Conservation (phyloP, 495 filamentous ascomycete genomes). For the Hypoxylon subgilvum region DNA sequence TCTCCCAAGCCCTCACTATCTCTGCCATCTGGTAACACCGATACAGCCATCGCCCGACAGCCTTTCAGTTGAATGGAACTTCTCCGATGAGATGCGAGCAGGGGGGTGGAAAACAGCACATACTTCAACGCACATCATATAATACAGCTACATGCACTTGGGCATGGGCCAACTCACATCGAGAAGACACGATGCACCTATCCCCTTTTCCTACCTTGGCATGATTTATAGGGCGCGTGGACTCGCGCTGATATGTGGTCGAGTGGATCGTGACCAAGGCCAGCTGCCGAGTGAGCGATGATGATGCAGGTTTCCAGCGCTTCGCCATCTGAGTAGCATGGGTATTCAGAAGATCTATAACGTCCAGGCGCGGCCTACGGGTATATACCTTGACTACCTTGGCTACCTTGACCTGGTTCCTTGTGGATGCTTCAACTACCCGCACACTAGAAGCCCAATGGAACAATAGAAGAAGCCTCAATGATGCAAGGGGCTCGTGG, state of each 20-base stretch:
- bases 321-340: not conserved
- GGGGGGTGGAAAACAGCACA: no score
- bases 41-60: constrained; percentile 19
- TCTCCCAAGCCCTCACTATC: constrained; percentile 1
- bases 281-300: not conserved
- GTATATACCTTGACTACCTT: constrained; percentile 28
- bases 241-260: no score
- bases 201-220: no score
- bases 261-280: not conserved
- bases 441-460: constrained; percentile 32
- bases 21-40: constrained; percentile 9
- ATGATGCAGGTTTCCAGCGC: not conserved
- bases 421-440: constrained; percentile 23
- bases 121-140: no score
- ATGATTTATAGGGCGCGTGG: no score
- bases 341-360: not conserved
- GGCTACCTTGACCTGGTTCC: constrained; percentile 2
- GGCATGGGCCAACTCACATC: no score
- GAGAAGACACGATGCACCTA: no score
- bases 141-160: no score
- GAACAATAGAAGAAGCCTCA: constrained; percentile 27
- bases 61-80: not conserved
- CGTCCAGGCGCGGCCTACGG: not conserved
- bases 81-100: no score
- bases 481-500: constrained; percentile 36